A percentile compares a stretch with the other conserved stretches of the same genome.
phyloP scores from a whole-genome alignment of 257 asterid species.

The Gentiana straminea region DNA sequence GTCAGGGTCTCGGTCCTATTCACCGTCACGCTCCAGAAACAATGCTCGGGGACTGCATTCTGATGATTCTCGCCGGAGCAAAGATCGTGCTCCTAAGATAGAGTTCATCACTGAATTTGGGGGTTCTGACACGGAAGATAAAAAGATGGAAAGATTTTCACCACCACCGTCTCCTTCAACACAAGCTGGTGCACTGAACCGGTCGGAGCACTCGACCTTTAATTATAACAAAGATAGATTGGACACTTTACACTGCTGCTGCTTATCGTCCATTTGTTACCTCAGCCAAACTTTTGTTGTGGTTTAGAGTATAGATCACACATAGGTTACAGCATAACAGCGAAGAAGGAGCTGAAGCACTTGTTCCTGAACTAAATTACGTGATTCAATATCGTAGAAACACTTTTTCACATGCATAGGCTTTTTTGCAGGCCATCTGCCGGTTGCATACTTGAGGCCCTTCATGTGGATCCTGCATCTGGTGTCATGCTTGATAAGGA shows the following conservation, averaged over 20 bases:
- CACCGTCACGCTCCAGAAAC: constrained; percentile 74
- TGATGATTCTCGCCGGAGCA: constrained; percentile 57
- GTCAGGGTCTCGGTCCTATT: constrained; percentile 79
- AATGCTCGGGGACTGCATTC: constrained; percentile 41
- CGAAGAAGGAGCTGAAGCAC: constrained; percentile 37
- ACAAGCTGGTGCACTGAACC: constrained; percentile 59
- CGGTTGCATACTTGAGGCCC: constrained; percentile 96
- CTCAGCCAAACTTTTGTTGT: constrained; percentile 35
- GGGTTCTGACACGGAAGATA: constrained; percentile 56
- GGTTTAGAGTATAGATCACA: constrained; percentile 34
- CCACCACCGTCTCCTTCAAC: constrained; percentile 90
- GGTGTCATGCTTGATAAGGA: constrained; percentile 83
- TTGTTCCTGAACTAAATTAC: constrained; percentile 32
- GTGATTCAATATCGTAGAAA: constrained; percentile 31
- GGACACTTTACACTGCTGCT: constrained; percentile 89
- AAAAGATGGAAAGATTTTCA: constrained; percentile 79
- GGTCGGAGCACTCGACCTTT: constrained; percentile 99
- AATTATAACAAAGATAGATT: constrained; percentile 79
- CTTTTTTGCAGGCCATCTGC: constrained; percentile 79
- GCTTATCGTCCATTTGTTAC: constrained; percentile 60
- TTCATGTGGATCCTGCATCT: constrained; percentile 94
- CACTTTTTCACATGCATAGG: constrained; percentile 38
- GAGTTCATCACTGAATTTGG: constrained; percentile 99
- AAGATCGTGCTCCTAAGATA: constrained; percentile 71
- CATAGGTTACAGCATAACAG: constrained; percentile 43